Conservation (phyloP, 1,284 basidiomycete genomes). For the Pisolithus thermaeus region DNA sequence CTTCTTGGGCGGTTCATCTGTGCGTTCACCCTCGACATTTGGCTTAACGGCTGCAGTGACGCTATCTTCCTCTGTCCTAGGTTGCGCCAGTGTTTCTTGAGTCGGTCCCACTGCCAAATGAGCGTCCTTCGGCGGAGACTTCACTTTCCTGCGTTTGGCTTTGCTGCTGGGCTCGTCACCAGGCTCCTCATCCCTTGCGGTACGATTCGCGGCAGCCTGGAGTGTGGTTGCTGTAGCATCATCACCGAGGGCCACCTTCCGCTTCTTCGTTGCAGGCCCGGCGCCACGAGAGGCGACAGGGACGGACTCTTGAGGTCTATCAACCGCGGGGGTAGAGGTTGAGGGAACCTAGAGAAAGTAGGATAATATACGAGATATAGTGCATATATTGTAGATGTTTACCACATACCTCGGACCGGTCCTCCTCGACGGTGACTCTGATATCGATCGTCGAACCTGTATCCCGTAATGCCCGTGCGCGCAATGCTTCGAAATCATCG, state of each 20-base stretch:
- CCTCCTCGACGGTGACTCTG: constrained; percentile 24
- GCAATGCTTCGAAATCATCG: constrained; percentile 72
- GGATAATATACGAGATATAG: constrained; percentile 6
- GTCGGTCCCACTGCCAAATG: background rate
- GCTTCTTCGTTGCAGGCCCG: background rate
- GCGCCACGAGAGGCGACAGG: background rate
- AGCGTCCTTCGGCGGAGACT: background rate
- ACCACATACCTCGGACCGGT: background rate
- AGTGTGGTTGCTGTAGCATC: background rate
- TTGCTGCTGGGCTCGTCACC: constrained; percentile 1
- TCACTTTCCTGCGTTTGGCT: constrained; percentile 23
- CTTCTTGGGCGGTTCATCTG: constrained; percentile 18
- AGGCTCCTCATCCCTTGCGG: constrained; percentile 7
- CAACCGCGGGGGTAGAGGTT: background rate
- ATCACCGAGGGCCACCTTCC: background rate
- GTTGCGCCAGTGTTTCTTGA: background rate
- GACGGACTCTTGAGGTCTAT: background rate
- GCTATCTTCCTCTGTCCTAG: background rate
- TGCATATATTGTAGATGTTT: constrained; percentile 1
- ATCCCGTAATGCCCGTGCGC: constrained; percentile 34
- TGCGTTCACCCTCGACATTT: background rate
- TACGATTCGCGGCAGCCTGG: background rate
- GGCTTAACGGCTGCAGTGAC: background rate
- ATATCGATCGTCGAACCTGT: constrained; percentile 31
- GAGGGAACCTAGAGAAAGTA: background rate